A percentile compares a stretch with the other conserved stretches of the same genome.
These are phyloP conservation scores for Ganoderma lingzhi DNA, from an alignment of 1,284 basidiomycete species.

Conservation along the genomic window DNA sequence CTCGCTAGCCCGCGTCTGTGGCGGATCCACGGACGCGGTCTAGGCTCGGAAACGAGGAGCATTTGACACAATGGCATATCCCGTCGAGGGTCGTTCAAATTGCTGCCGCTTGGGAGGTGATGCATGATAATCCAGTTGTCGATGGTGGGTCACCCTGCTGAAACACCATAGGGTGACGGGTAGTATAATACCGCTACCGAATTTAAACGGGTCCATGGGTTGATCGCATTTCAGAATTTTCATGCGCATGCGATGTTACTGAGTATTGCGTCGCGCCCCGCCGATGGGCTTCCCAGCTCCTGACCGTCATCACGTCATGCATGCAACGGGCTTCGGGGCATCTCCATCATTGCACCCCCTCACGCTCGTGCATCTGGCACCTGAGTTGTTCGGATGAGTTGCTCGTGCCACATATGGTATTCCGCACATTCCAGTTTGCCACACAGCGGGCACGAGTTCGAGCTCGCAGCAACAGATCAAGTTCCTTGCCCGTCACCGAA, in stretches of 20 bases:
- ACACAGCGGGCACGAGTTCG: slow-evolving; percentile 6
- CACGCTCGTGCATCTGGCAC: neutral
- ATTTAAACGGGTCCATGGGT: neutral
- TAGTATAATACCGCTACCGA: neutral
- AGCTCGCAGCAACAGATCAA: neutral
- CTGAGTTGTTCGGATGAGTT: neutral
- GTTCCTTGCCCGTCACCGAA: neutral
- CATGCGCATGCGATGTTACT: neutral
- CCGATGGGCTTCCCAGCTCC: neutral
- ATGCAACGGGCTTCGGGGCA: neutral
- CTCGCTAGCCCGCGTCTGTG: neutral
- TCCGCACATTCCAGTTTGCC: neutral
- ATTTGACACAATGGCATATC: neutral
- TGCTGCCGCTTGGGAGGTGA: neutral
- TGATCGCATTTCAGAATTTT: neutral
- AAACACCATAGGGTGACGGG: neutral
- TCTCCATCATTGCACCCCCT: neutral
- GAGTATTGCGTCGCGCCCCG: neutral
- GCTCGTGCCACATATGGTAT: neutral
- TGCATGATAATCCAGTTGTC: neutral
- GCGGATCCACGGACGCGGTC: neutral
- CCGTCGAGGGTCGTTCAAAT: neutral
- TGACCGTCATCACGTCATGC: neutral
- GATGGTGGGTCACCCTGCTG: neutral
- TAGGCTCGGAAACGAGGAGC: neutral